Evolutionary conservation across 345 rosid species (phyloP), one percentile per base, ranked within the genome.

Genomic region (Brassica juncea): DNA sequence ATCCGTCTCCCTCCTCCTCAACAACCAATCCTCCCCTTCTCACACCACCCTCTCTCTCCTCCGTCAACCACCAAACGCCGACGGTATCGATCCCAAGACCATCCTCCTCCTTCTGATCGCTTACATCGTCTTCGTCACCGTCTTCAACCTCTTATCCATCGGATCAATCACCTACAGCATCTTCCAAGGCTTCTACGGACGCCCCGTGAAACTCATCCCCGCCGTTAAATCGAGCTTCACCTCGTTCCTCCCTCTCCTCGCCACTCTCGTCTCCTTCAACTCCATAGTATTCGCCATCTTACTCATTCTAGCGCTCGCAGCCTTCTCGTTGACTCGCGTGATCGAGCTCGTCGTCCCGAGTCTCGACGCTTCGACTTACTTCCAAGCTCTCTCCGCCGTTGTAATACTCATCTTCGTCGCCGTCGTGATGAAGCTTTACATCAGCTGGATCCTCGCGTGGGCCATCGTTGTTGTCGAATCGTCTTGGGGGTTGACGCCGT

Each of bases 171-270:
- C 92, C 65, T 84, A 83, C 82, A 88, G 94, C 69, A 86, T 89
- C 6, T 65, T 85, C 65, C 92, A 88, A 2, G 97, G 92, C 2
- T 94, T 92, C 84, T 91, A 88, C 44, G 97, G 97, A 59, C 81
- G 96, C 60, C 98, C 98, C 23, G 93, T 92, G 69, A 91, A 86
- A 82, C 81, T 94, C 3, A 9, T 73, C 19, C 80, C 91, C 5
- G 85, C 97, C 1, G 76, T 92, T 72, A 83, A 71, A 63, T 91
- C 98, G 12, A 82, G 87, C 73, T 69, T 83, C 61, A n/a, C 75
- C 47, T 87, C 88, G n/a, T 87, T 90, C 81, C 15, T 87, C 39
- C 93, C 89, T 34, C 90, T 92, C 16, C 14, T 84, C 19, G 69
- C 77, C 6, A 89, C 96, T 0, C 21, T 39, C 14, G 7, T 86